These are phyloP conservation scores for Thymus quinquecostatus DNA, from an alignment of 257 asterid species.

Conservation along the genomic window DNA sequence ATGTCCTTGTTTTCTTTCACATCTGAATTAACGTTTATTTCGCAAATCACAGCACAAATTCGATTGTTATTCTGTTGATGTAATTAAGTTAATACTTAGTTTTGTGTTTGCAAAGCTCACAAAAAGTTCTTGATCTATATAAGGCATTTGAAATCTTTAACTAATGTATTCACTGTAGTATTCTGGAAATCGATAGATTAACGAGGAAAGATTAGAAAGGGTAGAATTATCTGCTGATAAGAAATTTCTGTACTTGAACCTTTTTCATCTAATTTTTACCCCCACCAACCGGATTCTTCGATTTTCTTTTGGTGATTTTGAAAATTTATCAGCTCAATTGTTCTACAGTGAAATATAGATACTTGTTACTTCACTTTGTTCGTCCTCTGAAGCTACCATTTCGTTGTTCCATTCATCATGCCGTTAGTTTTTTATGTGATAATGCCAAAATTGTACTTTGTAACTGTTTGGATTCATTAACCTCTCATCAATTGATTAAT, in stretches of 20 bases:
- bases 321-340: neutral
- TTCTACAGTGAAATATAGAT: neutral
- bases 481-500: conserved; percentile 16
- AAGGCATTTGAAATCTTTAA: neutral
- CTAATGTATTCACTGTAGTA: neutral
- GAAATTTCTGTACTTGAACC: neutral
- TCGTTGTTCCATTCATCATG: conserved; percentile 1
- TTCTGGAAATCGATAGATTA: neutral
- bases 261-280: no score
- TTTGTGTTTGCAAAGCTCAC: neutral
- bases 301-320: neutral
- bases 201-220: no score
- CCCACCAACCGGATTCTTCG: no score
- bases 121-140: neutral
- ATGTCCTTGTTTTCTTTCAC: neutral
- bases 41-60: neutral
- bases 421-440: conserved; percentile 2
- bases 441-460: neutral
- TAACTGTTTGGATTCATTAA: conserved; percentile 7
- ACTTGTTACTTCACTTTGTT: neutral
- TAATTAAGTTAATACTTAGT: no score
- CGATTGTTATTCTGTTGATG: neutral
- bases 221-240: neutral
- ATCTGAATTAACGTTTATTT: neutral
- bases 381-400: neutral